These are phyloP conservation scores for Apophysomyces sp. DNA, from an alignment of 371 early-diverging fungal species.

Conservation along the genomic window DNA sequence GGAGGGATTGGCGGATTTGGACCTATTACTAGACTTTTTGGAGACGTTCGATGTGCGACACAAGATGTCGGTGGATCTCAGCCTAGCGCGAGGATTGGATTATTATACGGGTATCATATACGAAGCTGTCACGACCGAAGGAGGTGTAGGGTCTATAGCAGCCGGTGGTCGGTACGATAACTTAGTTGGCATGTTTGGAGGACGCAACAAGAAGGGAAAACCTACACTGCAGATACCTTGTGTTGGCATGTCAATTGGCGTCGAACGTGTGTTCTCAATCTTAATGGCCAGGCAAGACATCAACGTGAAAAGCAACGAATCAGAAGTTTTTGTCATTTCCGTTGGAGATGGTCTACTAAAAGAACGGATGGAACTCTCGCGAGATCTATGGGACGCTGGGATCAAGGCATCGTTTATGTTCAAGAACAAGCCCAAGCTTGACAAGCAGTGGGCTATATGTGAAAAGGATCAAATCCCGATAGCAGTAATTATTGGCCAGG, in stretches of 20 bases:
- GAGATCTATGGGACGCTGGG: slow-evolving; percentile 87
- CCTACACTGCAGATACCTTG: slow-evolving; percentile 88
- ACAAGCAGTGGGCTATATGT: slow-evolving; percentile 77
- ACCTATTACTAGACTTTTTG: slow-evolving; percentile 83
- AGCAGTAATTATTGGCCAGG: slow-evolving; percentile 86
- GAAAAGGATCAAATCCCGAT: slow-evolving; percentile 88
- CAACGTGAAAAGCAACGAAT: slow-evolving; percentile 77
- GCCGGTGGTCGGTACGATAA: slow-evolving; percentile 99
- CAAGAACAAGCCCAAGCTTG: slow-evolving; percentile 89
- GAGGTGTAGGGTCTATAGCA: slow-evolving; percentile 97
- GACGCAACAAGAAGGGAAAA: slow-evolving; percentile 64
- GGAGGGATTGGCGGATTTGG: slow-evolving; percentile 90
- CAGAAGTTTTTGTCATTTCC: slow-evolving; percentile 90
- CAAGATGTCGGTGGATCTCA: slow-evolving; percentile 90
- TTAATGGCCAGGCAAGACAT: slow-evolving; percentile 63
- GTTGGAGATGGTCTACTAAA: slow-evolving; percentile 86
- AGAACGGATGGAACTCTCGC: slow-evolving; percentile 88
- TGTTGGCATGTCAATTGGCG: slow-evolving; percentile 97
- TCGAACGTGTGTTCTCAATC: slow-evolving; percentile 96
- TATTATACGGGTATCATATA: slow-evolving; percentile 99
- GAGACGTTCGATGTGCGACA: slow-evolving; percentile 77
- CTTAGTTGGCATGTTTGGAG: slow-evolving; percentile 93
- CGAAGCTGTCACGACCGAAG: slow-evolving; percentile 91
- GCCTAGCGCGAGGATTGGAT: slow-evolving; percentile 97
- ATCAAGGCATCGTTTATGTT: slow-evolving; percentile 84